Evolutionary conservation across 2,329 filamentous ascomycete genomes (phyloP), one percentile per base, ranked within the genome.

Genomic region (Lasiodiplodia citricola): DNA sequence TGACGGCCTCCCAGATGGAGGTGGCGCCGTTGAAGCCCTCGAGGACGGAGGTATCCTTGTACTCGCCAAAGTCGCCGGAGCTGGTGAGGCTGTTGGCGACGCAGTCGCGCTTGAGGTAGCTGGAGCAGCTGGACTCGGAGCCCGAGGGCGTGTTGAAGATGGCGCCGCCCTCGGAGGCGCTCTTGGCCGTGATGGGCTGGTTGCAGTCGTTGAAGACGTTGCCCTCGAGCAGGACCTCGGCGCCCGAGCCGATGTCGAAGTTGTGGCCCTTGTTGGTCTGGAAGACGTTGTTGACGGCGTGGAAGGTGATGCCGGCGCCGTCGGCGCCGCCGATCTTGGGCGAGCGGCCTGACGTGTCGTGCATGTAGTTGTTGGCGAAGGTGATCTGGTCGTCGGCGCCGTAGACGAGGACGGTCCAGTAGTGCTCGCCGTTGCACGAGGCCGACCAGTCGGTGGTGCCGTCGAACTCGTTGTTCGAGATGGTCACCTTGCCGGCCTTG

Each of bases 381-480:
- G 83, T 85, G 56, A 82, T 75, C 35, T 78, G 73, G 70, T 84
- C 83, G 25, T 74, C 75, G 10, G 77, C 76, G 10, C 80, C 82
- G 51, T 76, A 75, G 70, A 84, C 77, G 67, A 83, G 79, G 2
- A 64, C 6, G 28, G 60, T 56, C 63, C 63, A 66, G 63, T 66
- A 66, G 52, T 66, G 63, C 51, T 66, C 50, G 51, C 52, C 52
- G 68, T 85, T 80, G 71, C 83, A 85, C 28, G 77, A 77, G 11
- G 82, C 78, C 0, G 82, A 84, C 72, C 79, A 83, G 23, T 73
- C 75, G 0, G 83, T 83, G 1, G 71, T 69, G 4, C 83, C 83
- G 64, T 85, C 78, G 69, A 85, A 80, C 52, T 82, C 81, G 72
- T 77, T 82, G 78, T 85, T 85, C 16, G 82, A 83, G 65, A 85